Evolutionary conservation across 108 stramenopile species (phyloP), one percentile per base, ranked within the genome.

Genomic region (Tribonema minus): DNA sequence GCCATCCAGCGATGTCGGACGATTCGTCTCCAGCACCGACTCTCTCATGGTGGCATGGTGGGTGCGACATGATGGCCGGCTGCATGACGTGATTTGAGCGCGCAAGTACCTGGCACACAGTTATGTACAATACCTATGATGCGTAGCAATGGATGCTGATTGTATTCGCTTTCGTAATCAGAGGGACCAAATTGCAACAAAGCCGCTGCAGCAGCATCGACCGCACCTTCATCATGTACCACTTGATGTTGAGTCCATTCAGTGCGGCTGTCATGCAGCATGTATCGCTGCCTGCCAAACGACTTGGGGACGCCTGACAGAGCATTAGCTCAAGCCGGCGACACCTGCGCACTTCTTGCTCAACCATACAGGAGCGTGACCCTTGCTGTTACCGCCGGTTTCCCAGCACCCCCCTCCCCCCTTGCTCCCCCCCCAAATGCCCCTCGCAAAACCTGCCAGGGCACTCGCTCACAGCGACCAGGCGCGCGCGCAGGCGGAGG

Each of bases 31-130:
- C 7, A 78, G 76, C 76, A 78, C 76, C 7, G 64, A 67, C 6
- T 78, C 76, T 27, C 36, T 74, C 61, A 74, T 74, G 73, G 73
- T 74, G 73, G 73, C 73, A n/a, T n/a, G 61, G 40, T 62, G 63
- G 6, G 64, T 62, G 73, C 38, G 63, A 36, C 73, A 74, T 40
- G 3, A 64, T 39, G 64, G 54, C 46, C 64, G 64, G 9, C 5
- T 33, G 3, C 38, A 64, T 0, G 73, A 62, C 28, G 12, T 39
- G 64, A 64, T 74, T 32, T 61, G 71, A 31, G 64, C 15, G 29
- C 26, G 3, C 62, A n/a, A n/a, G n/a, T n/a, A n/a, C n/a, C n/a
- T n/a, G n/a, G n/a, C n/a, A n/a, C n/a, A n/a, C n/a, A n/a, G n/a
- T n/a, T n/a, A n/a, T n/a, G n/a, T n/a, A n/a, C n/a, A n/a, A n/a